Evolutionary conservation across 257 asterid species (phyloP), one percentile per base, ranked within the genome.

Genomic region (Leonotis leonurus): DNA sequence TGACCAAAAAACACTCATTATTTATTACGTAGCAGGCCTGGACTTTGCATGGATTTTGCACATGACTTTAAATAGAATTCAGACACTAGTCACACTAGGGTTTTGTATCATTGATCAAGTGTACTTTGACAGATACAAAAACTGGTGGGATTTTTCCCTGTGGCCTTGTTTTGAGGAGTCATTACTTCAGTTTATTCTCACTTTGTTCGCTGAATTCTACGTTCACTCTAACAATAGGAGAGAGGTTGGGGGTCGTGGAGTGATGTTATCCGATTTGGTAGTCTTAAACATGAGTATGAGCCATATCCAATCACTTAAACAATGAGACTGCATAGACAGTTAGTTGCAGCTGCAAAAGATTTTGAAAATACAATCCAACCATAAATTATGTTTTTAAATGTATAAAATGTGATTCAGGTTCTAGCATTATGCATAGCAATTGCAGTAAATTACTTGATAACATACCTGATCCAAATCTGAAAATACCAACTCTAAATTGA

Each of bases 381-480:
- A 9, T 3, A 16, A 8, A 24, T 55, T 43, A 46, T 37, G 52
- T 26, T 59, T 11, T 36, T 29, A 44, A 32, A 33, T 41, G 29
- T 25, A 41, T 8, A 41, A 41, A 41, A 41, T 14, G 18, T 4
- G 48, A 14, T 3, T 3, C 20, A 5, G 48, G 48, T 14, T 44
- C 62, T 41, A 45, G 60, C 36, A 46, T 56, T 56, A 53, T 55
- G 56, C 52, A 21, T 35, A 32, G 67, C 18, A 66, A 30, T 51
- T 43, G 65, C 37, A 44, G 26, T 40, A 66, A 44, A 62, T 41
- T 39, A 62, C 53, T 48, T 41, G 68, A 63, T 56, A 69, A 50
- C 78, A 56, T 74, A 92, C 99, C 99, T 93, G 99, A 64, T 89
- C 99, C 75, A 93, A 60, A 80, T 93, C 99, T 52, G 97, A 79